These are phyloP conservation scores for Ilyonectria robusta DNA, from an alignment of 2,329 filamentous ascomycete species.

Conservation along the genomic window DNA sequence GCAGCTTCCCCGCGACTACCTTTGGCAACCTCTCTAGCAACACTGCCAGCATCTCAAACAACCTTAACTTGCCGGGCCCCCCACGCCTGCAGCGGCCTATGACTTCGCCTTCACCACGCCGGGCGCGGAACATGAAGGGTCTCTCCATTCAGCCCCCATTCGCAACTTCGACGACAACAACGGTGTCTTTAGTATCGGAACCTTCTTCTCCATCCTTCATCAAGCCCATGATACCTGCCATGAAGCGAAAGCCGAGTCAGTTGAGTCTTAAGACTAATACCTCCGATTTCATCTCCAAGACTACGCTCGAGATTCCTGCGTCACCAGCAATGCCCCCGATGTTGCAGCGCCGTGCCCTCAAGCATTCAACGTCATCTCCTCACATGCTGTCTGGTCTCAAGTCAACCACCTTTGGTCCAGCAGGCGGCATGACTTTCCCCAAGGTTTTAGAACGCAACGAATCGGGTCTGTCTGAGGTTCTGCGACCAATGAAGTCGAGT, in stretches of 20 bases:
- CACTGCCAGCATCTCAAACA: constrained; percentile 51
- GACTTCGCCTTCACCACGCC: constrained; percentile 78
- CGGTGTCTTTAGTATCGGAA: constrained; percentile 70
- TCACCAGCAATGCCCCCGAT: constrained; percentile 72
- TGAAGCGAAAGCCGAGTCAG: constrained; percentile 82
- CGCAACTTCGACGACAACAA: constrained; percentile 59
- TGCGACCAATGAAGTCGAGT: constrained; percentile 65
- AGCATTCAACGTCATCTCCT: constrained; percentile 78
- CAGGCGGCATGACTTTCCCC: constrained; percentile 75
- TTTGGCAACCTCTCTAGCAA: constrained; percentile 60
- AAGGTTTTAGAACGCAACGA: constrained; percentile 73
- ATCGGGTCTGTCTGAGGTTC: constrained; percentile 71
- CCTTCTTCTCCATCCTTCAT: constrained; percentile 84
- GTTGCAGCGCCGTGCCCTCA: constrained; percentile 73
- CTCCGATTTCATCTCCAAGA: constrained; percentile 65
- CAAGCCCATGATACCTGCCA: constrained; percentile 80
- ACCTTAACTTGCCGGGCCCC: constrained; percentile 61
- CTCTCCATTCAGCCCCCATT: constrained; percentile 81
- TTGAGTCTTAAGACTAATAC: constrained; percentile 82
- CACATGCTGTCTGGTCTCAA: constrained; percentile 74
- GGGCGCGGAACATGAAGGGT: constrained; percentile 87
- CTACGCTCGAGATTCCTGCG: constrained; percentile 67
- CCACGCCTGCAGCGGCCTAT: constrained; percentile 68
- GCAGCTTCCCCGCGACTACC: constrained; percentile 75
- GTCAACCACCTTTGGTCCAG: constrained; percentile 72